Evolutionary conservation across 1,284 basidiomycete genomes (phyloP).

Genomic region (Ganoderma lingzhi): DNA sequence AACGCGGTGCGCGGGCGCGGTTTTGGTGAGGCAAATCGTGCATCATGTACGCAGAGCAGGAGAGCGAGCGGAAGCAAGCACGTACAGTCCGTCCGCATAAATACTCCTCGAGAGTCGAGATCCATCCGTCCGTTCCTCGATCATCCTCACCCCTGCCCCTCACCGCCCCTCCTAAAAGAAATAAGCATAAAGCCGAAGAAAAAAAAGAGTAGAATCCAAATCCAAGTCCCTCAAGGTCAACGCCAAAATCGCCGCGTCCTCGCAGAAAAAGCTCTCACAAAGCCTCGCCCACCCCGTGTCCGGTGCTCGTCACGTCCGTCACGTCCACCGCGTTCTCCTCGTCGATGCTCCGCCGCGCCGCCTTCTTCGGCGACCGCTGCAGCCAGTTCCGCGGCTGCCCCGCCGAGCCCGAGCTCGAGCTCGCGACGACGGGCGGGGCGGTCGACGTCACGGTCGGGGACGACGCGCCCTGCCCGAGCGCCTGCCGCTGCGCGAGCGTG

Average conservation of each 20-base stretch:
- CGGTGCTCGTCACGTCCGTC: conserved; percentile 29
- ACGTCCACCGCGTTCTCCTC: conserved; percentile 24
- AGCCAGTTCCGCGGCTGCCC: conserved; percentile 30
- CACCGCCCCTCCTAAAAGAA: background rate
- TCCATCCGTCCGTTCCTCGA: background rate
- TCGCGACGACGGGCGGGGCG: background rate
- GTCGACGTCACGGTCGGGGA: background rate
- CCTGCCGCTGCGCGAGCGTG: conserved; percentile 18
- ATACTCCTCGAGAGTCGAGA: conserved; percentile 15
- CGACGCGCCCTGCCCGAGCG: conserved; percentile 16
- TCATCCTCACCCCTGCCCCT: background rate
- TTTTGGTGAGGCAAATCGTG: background rate
- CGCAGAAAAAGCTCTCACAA: conserved; percentile 16
- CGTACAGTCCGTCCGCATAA: conserved; percentile 12
- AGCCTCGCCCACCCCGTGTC: conserved; percentile 27
- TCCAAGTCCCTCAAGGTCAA: background rate
- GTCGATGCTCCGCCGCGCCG: conserved; percentile 20
- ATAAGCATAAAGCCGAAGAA: background rate
- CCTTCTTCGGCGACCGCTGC: conserved; percentile 36
- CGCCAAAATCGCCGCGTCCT: background rate
- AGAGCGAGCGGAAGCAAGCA: background rate
- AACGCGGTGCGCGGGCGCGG: background rate
- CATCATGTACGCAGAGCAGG: background rate
- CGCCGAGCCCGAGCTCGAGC: background rate
- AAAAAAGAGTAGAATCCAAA: background rate